These are phyloP conservation scores for Yarrowia phangngaensis DNA, from an alignment of 805 yeast species.

Conservation along the genomic window DNA sequence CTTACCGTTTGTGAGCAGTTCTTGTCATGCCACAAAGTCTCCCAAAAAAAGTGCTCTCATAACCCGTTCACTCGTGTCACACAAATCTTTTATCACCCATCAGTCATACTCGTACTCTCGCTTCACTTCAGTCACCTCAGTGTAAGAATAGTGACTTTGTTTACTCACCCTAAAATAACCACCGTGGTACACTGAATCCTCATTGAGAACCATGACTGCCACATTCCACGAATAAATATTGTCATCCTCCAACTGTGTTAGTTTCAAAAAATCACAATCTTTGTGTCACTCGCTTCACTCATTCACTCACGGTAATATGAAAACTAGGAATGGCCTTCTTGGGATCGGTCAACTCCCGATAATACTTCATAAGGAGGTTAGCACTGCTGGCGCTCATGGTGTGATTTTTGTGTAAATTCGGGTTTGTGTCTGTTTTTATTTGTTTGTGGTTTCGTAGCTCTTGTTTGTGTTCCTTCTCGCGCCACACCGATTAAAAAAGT, in stretches of 20 bases:
- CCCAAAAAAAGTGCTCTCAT: too few species aligned
- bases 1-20: too few species aligned
- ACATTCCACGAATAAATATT: constrained; percentile 53
- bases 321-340: constrained; percentile 70
- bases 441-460: neutral
- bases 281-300: too few species aligned
- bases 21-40: too few species aligned
- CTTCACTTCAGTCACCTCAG: too few species aligned
- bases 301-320: constrained; percentile 56
- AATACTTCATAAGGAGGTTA: constrained; percentile 86
- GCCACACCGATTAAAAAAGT: too few species aligned
- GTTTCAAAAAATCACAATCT: constrained; percentile 15
- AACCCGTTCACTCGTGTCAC: too few species aligned
- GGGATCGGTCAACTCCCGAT: constrained; percentile 88
- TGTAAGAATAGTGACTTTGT: too few species aligned
- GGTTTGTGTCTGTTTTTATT: neutral
- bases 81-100: too few species aligned
- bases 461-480: too few species aligned
- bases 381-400: constrained; percentile 33
- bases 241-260: constrained; percentile 50
- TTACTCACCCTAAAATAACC: constrained; percentile 69
- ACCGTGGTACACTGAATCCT: constrained; percentile 87
- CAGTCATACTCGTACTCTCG: too few species aligned
- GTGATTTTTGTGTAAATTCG: neutral
- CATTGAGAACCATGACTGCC: constrained; percentile 86